These are phyloP conservation scores for Phialophora verrucosa DNA, from an alignment of 2,329 filamentous ascomycete species.

Conservation along the genomic window DNA sequence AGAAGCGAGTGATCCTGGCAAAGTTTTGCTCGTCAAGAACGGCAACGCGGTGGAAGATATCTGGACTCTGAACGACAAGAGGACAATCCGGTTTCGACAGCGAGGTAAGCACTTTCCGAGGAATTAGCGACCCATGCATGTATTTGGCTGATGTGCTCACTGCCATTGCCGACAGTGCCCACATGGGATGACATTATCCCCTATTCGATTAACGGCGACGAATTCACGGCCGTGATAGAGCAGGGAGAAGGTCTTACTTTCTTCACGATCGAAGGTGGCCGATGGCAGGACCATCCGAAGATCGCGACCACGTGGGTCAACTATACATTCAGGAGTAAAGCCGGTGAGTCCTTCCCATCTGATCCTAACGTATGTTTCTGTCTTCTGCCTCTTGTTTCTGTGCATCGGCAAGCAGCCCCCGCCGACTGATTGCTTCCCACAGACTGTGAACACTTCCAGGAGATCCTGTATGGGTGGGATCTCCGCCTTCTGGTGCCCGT, in stretches of 20 bases:
- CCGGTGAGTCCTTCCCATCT: slow-evolving; percentile 6
- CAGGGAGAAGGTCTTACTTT: slow-evolving; percentile 21
- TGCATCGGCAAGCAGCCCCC: background rate
- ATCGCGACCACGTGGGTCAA: slow-evolving; percentile 22
- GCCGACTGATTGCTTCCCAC: background rate
- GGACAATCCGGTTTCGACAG: slow-evolving; percentile 21
- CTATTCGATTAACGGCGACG: slow-evolving; percentile 16
- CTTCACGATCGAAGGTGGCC: slow-evolving; percentile 20
- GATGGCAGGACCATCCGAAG: slow-evolving; percentile 8
- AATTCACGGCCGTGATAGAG: slow-evolving; percentile 15
- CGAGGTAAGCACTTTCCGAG: slow-evolving; percentile 16
- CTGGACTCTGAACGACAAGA: slow-evolving; percentile 23
- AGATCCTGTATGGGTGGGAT: slow-evolving; percentile 15
- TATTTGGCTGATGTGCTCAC: background rate
- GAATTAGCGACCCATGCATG: background rate
- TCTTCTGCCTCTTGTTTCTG: background rate
- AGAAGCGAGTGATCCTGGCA: slow-evolving; percentile 20
- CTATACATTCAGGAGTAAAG: slow-evolving; percentile 15
- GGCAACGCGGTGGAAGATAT: slow-evolving; percentile 22
- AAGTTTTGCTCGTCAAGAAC: slow-evolving; percentile 22
- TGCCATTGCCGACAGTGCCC: slow-evolving; percentile 3
- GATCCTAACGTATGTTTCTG: background rate
- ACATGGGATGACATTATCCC: slow-evolving; percentile 26
- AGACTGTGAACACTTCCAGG: slow-evolving; percentile 23
- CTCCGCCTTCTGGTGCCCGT: slow-evolving; percentile 18